Percentiles rank a stretch among this genome's conserved stretches.
Evolutionary conservation across 352 stramenopile genomes (phyloP).

Genomic region (Aphanomyces astaci): DNA sequence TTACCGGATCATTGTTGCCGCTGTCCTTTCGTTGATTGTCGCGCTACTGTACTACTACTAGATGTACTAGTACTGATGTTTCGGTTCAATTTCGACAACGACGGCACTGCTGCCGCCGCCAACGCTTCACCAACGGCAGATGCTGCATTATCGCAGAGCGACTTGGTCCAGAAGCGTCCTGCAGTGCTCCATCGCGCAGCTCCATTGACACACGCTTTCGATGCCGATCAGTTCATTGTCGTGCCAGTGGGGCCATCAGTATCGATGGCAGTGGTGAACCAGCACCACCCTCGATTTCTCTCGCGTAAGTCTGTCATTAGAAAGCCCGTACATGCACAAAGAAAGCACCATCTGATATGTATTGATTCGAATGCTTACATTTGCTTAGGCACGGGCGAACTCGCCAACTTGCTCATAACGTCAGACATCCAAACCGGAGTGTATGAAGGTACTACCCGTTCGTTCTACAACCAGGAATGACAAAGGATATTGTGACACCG

Average conservation of each 20-base stretch:
- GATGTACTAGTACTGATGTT: too few species aligned
- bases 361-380: background rate
- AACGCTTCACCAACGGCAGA: background rate
- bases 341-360: too few species aligned
- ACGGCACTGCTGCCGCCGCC: background rate
- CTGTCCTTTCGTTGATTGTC: background rate
- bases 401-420: constrained; percentile 56
- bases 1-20: too few species aligned
- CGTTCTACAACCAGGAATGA: too few species aligned
- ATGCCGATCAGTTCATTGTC: constrained; percentile 8
- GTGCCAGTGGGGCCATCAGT: background rate
- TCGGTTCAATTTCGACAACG: constrained; percentile 20
- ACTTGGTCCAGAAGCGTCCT: background rate
- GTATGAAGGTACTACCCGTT: constrained; percentile 49
- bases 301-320: background rate
- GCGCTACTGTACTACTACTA: too few species aligned
- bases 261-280: constrained; percentile 9
- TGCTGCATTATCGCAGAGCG: background rate
- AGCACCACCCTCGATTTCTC: constrained; percentile 5
- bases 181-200: background rate
- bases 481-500: too few species aligned
- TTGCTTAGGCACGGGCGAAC: constrained; percentile 36
- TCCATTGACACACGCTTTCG: background rate
- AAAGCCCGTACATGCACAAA: background rate
- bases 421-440: constrained; percentile 70